Conservation (phyloP, 805 yeast species). For the Candida ipomoeae region DNA sequence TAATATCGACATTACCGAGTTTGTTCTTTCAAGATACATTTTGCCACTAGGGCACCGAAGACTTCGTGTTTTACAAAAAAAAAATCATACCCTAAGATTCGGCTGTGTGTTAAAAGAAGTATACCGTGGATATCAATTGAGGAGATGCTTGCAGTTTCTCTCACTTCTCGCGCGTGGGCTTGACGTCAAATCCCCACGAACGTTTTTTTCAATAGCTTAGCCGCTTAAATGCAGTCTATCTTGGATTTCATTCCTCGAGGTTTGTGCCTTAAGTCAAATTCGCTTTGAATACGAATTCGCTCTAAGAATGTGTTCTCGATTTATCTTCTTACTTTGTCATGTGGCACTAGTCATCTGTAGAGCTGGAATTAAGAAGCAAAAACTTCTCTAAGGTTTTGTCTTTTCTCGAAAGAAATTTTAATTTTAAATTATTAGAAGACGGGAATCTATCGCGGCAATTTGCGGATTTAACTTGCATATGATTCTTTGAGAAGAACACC, state of each 20-base stretch:
- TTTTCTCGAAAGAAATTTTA: neutral
- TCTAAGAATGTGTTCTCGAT: too few species aligned
- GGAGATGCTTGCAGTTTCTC: neutral
- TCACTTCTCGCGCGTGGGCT: constrained; percentile 4
- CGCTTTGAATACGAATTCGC: too few species aligned
- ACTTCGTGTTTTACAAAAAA: neutral
- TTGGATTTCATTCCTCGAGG: neutral
- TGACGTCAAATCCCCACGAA: neutral
- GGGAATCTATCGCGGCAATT: neutral
- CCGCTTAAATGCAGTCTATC: constrained; percentile 2
- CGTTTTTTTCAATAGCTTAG: constrained; percentile 1
- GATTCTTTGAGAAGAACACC: constrained; percentile 1
- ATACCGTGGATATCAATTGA: neutral
- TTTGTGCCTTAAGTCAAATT: neutral
- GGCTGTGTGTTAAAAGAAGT: neutral
- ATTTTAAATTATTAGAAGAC: neutral
- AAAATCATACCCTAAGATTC: neutral
- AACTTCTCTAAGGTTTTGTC: neutral
- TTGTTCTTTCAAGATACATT: neutral
- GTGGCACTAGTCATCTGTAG: too few species aligned
- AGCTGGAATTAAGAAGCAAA: neutral
- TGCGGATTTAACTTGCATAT: constrained; percentile 1
- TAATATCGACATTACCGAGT: neutral
- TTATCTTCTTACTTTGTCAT: too few species aligned
- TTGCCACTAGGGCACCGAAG: neutral